Base-by-base conservation (phyloP, 83 land plant genomes). In the Diphasiastrum complanatum region DNA sequence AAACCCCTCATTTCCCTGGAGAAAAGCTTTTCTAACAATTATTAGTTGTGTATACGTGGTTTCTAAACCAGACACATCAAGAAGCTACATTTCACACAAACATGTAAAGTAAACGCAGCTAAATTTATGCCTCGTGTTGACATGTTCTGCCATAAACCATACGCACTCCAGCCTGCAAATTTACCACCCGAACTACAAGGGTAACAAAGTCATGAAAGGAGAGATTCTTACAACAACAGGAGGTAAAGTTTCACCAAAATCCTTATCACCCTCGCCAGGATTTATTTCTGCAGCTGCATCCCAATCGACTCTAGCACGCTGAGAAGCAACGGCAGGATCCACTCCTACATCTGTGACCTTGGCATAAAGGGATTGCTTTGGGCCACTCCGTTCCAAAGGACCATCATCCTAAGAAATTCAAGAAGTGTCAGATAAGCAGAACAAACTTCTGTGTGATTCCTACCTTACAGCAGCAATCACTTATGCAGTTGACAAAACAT, bases 211-310 rank as follows among this genome's bases (percentile, higher is more conserved):
- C 43, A 8, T 38, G 47, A 18, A 24, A 6, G 25, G 28, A 47
- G 18, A n/a, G 53, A 26, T 23, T 47, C 75, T 53, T 70, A 91
- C 97, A 86, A 91, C 84, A 19, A 65, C 86, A 24, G 89, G 69
- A 11, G 93, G 93, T 33, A 84, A 78, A 43, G 45, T 66, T 54
- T 66, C 60, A 51, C 78, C 81, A 26, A 70, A 26, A 0, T 75
- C 83, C 22, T 83, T 82, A 47, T 43, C 43, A 16, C 32, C 75
- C n/a, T 76, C 83, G 24, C 69, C 72, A 6, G 81, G 72, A 10
- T 67, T 69, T 70, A 91, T 86, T 67, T 91, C 93, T 36, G 89
- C 89, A 56, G 89, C 89, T 12, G 86, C 35, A 55, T 91, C 93
- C 89, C 89, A 91, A 45, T 91, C 97, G 28, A 86, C 60, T 26